phyloP scores from a whole-genome alignment of 2,329 filamentous ascomycete genomes.

The Geosmithia putterillii region DNA sequence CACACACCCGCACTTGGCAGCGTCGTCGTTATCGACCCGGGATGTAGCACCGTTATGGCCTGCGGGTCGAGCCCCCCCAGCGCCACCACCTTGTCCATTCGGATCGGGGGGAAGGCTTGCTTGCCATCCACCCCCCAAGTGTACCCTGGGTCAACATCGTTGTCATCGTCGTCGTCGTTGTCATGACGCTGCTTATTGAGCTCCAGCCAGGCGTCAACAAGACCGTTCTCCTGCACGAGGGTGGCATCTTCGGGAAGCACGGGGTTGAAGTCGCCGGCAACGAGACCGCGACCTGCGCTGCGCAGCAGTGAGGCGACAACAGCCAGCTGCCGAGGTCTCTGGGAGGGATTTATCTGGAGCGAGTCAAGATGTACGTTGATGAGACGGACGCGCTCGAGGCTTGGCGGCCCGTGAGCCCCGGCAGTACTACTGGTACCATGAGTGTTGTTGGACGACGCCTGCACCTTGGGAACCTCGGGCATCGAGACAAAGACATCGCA shows the following conservation, averaged over 20 bases:
- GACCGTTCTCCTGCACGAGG: constrained; percentile 15
- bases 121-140: constrained; percentile 24
- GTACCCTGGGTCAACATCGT: constrained; percentile 18
- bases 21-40: neutral
- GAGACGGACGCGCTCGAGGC: constrained; percentile 11
- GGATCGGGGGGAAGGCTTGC: constrained; percentile 14
- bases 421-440: too few relatives aligned
- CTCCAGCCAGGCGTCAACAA: constrained; percentile 20
- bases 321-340: constrained; percentile 15
- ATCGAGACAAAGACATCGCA: constrained; percentile 16
- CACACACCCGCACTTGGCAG: too few relatives aligned
- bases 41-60: constrained; percentile 8
- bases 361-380: constrained; percentile 27
- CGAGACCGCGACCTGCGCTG: constrained; percentile 13
- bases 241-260: constrained; percentile 18
- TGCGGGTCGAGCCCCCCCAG: constrained; percentile 12
- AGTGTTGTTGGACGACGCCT: too few relatives aligned
- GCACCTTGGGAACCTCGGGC: too few relatives aligned
- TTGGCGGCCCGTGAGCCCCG: neutral
- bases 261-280: constrained; percentile 27
- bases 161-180: too few relatives aligned
- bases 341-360: constrained; percentile 12
- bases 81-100: constrained; percentile 23
- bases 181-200: constrained; percentile 12
- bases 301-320: constrained; percentile 13